Base-by-base conservation (phyloP, 2,329 filamentous ascomycete genomes). In the Aspergillus sp. region DNA sequence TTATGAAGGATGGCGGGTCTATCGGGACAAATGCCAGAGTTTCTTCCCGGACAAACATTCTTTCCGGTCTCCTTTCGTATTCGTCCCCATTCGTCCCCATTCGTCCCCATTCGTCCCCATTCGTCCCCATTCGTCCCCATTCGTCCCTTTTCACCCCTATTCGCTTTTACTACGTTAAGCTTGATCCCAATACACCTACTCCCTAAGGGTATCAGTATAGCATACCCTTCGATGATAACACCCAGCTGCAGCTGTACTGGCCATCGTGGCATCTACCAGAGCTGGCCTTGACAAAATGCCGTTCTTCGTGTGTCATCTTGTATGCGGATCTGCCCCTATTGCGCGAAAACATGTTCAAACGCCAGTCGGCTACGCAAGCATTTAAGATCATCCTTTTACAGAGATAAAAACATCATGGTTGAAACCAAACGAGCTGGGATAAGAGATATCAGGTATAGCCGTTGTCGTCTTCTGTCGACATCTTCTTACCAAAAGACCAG, bases 351-450 rank as follows among this genome's bases (percentile, higher is more conserved):
- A 10, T 24, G 39, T 53, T 39, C 4, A 53, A 36, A 53, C 39
- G 16, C 51, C n/a, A 20, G 51, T 14, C 31, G 51, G 26, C 31
- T 53, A 14, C 29, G 31, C 26, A 53, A 53, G 18, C n/a, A 53
- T 53, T 36, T 53, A 22, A 53, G 39, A 36, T 24, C 16, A 29
- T 53, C 16, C 26, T 39, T 22, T 32, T 53, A 53, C 39, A 12
- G 29, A 32, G 9, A 32, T 22, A 53, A 36, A 53, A 53, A 53
- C 20, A 32, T 53, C 18, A 29, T 9, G 16, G 51, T 53, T 14
- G n/a, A 53, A 53, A 39, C 51, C 29, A n/a, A 53, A 53, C n/a
- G 20, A n/a, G 26, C 51, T 53, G 29, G 51, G 36, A 14, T 39
- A 14, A 39, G 36, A 39, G 36, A 5, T 39, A 6, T 39, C 36